A percentile compares a stretch with the other conserved stretches of the same genome.
Conservation (phyloP, 1,139 yeast species). For the Oligophagozyma castellii region DNA sequence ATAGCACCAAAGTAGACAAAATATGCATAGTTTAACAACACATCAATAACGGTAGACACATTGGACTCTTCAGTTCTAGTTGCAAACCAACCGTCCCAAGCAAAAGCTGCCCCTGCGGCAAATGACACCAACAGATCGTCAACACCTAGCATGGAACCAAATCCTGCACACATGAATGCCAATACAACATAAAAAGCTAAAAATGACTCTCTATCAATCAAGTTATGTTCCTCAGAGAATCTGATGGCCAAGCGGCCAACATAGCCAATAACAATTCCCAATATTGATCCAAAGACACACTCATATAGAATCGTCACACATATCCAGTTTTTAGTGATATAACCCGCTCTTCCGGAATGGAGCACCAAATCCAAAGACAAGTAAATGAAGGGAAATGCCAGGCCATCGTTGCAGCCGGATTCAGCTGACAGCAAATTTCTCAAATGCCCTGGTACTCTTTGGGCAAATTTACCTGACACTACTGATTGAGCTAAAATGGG, state of each 20-base stretch:
- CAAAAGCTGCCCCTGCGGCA: constrained; percentile 91
- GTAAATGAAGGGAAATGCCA: constrained; percentile 92
- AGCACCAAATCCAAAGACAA: constrained; percentile 56
- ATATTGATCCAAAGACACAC: constrained; percentile 68
- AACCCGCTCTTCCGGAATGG: constrained; percentile 48
- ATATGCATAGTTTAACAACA: constrained; percentile 70
- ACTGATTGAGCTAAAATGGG: constrained; percentile 97
- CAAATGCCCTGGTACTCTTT: constrained; percentile 91
- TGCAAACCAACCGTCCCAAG: constrained; percentile 95
- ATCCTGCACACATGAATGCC: constrained; percentile 83
- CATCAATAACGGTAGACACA: constrained; percentile 84
- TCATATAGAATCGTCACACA: constrained; percentile 72
- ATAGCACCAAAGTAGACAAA: constrained; percentile 92
- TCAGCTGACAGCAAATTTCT: constrained; percentile 84
- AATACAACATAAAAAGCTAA: constrained; percentile 79
- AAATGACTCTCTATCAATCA: constrained; percentile 89
- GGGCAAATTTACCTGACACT: constrained; percentile 97
- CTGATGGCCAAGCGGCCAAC: constrained; percentile 47
- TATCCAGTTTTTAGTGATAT: constrained; percentile 76
- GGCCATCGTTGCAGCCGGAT: constrained; percentile 95
- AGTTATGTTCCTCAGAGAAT: constrained; percentile 58
- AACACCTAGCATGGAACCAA: constrained; percentile 83
- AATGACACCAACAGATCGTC: constrained; percentile 89
- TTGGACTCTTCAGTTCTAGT: constrained; percentile 80
- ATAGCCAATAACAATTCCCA: constrained; percentile 73